A percentile compares a stretch with the other conserved stretches of the same genome.
These are phyloP conservation scores for Huntiella abstrusa DNA, from an alignment of 2,329 filamentous ascomycete genomes.

Conservation along the genomic window DNA sequence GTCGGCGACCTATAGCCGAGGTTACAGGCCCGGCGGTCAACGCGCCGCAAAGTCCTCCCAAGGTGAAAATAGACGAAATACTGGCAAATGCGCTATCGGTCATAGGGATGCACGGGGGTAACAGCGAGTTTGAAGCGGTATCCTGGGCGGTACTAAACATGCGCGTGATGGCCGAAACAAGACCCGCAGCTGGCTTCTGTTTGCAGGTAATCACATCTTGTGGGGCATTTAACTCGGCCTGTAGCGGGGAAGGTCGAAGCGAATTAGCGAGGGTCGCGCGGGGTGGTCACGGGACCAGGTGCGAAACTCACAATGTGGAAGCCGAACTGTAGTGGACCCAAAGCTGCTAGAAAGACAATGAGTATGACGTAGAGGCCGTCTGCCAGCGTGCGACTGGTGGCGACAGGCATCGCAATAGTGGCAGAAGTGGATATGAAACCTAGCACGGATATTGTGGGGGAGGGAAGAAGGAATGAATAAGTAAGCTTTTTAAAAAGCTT, in stretches of 20 bases:
- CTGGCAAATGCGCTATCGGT: slow-evolving; percentile 61
- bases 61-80: slow-evolving; percentile 75
- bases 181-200: slow-evolving; percentile 25
- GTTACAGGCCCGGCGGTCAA: slow-evolving; percentile 63
- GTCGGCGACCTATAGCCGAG: slow-evolving; percentile 54
- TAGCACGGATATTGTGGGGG: no score
- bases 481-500: no score
- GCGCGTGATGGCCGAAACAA: slow-evolving; percentile 15
- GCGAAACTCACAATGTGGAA: slow-evolving; percentile 56
- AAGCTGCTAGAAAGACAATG: slow-evolving; percentile 54
- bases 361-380: slow-evolving; percentile 49
- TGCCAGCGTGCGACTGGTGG: not conserved
- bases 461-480: no score
- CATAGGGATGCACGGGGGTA: slow-evolving; percentile 79
- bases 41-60: slow-evolving; percentile 74
- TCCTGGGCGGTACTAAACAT: slow-evolving; percentile 15
- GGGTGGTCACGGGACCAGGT: not conserved
- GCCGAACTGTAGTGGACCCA: slow-evolving; percentile 85
- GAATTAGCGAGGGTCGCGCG: not conserved
- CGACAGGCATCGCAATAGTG: no score
- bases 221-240: slow-evolving; percentile 91
- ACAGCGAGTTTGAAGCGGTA: slow-evolving; percentile 12
- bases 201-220: slow-evolving; percentile 85
- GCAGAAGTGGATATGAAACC: no score
- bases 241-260: not conserved